phyloP scores from a whole-genome alignment of 2,329 filamentous ascomycete species.

The Paracoccidioides brasiliensis region DNA sequence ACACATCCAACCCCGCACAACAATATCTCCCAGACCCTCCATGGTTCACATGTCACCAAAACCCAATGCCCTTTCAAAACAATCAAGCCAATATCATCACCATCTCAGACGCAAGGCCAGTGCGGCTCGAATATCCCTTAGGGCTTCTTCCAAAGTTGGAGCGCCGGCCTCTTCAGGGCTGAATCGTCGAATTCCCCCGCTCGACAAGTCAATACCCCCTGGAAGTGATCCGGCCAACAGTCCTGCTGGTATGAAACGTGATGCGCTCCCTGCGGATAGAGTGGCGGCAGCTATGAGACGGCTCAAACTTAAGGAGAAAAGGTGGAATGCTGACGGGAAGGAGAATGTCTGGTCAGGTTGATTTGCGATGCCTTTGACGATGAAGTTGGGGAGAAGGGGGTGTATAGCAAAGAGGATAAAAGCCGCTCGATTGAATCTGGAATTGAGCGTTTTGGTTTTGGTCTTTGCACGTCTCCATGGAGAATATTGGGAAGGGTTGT shows the following conservation, averaged over 20 bases:
- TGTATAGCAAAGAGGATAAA: too few relatives aligned
- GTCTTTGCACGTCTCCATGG: too few relatives aligned
- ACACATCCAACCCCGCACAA: slow-evolving; percentile 14
- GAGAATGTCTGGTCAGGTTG: slow-evolving; percentile 18
- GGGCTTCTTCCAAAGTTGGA: neutral
- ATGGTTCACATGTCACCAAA: slow-evolving; percentile 16
- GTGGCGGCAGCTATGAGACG: slow-evolving; percentile 24
- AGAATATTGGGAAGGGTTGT: neutral
- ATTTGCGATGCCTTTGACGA: neutral
- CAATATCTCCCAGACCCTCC: slow-evolving; percentile 16
- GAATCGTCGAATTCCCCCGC: slow-evolving; percentile 4
- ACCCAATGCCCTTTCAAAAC: slow-evolving; percentile 6
- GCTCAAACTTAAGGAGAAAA: slow-evolving; percentile 19
- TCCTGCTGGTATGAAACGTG: slow-evolving; percentile 8
- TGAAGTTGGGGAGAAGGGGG: neutral
- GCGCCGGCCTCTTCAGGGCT: slow-evolving; percentile 1
- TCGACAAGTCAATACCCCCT: neutral
- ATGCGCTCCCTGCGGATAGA: slow-evolving; percentile 21
- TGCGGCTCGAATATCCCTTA: neutral
- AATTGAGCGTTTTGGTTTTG: too few relatives aligned
- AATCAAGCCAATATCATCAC: neutral
- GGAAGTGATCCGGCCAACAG: neutral
- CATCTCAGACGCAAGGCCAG: neutral
- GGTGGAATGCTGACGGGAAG: slow-evolving; percentile 16
- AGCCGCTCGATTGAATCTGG: too few relatives aligned